Percentiles rank a stretch among this genome's conserved stretches.
These are phyloP conservation scores for Arabidopsis hybrid DNA, from an alignment of 441 rosid genomes.

Conservation along the genomic window DNA sequence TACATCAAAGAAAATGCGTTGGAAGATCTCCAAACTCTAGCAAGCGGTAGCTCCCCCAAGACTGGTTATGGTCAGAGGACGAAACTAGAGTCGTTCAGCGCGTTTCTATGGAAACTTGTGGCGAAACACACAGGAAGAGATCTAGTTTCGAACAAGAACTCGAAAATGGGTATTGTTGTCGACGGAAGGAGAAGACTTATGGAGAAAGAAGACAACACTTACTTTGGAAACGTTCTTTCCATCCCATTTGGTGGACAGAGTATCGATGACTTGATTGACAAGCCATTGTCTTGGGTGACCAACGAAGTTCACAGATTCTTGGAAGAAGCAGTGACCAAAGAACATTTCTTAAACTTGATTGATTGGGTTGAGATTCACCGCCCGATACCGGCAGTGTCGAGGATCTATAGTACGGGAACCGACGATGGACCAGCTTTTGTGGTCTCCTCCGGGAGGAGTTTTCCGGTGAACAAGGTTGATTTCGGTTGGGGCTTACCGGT, in stretches of 20 bases:
- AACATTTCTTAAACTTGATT: slow-evolving; percentile 77
- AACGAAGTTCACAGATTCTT: slow-evolving; percentile 61
- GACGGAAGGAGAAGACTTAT: slow-evolving; percentile 72
- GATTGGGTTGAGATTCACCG: slow-evolving; percentile 86
- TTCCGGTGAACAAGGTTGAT: slow-evolving; percentile 55
- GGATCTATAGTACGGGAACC: slow-evolving; percentile 51
- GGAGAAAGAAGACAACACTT: slow-evolving; percentile 29
- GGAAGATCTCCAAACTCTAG: slow-evolving; percentile 54
- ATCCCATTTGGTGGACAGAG: slow-evolving; percentile 59
- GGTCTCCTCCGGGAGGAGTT: slow-evolving; percentile 78
- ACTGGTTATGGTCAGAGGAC: slow-evolving; percentile 44
- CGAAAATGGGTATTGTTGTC: slow-evolving; percentile 74
- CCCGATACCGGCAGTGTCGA: slow-evolving; percentile 60
- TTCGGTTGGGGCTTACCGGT: slow-evolving; percentile 82
- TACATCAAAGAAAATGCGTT: slow-evolving; percentile 52
- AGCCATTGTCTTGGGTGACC: slow-evolving; percentile 66
- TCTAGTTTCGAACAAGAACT: slow-evolving; percentile 3
- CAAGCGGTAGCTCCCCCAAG: slow-evolving; percentile 32
- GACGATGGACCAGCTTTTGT: slow-evolving; percentile 73
- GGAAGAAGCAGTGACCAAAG: slow-evolving; percentile 52
- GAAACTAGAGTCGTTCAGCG: slow-evolving; percentile 71
- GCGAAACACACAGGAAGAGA: slow-evolving; percentile 47
- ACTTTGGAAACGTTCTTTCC: slow-evolving; percentile 81
- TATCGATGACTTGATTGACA: slow-evolving; percentile 51
- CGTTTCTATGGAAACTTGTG: slow-evolving; percentile 75